Evolutionary conservation across 495 filamentous ascomycete species (phyloP).

Genomic region (Penicillium manginii): DNA sequence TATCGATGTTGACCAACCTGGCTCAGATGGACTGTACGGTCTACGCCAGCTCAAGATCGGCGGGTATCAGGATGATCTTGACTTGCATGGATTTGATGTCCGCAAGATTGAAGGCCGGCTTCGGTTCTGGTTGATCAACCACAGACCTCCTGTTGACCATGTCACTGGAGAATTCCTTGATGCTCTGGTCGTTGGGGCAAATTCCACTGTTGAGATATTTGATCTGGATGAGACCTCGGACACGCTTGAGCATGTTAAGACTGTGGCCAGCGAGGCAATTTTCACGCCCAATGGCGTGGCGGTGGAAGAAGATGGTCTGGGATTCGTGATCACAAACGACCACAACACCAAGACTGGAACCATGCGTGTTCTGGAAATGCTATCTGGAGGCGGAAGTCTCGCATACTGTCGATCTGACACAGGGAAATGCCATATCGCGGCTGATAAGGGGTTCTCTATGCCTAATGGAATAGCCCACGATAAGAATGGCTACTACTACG

Average conservation of each 20-base stretch:
- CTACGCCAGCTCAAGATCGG: constrained; percentile 24
- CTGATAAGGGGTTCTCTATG: constrained; percentile 18
- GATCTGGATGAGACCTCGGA: constrained; percentile 15
- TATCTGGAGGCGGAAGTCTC: constrained; percentile 20
- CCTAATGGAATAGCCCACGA: constrained; percentile 40
- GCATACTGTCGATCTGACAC: constrained; percentile 22
- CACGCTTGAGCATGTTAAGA: constrained; percentile 34
- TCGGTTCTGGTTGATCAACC: constrained; percentile 44
- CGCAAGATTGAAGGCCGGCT: constrained; percentile 17
- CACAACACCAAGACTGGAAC: constrained; percentile 33
- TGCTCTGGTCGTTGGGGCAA: constrained; percentile 31
- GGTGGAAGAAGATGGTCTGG: constrained; percentile 28
- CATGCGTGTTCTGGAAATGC: constrained; percentile 20
- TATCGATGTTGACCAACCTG: constrained; percentile 35
- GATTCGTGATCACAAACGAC: constrained; percentile 40
- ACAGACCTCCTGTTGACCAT: constrained; percentile 40
- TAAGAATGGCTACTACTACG: constrained; percentile 36
- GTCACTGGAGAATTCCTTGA: constrained; percentile 34
- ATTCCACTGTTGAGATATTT: constrained; percentile 44
- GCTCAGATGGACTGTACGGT: constrained; percentile 23
- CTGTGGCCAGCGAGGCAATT: constrained; percentile 31
- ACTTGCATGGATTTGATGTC: constrained; percentile 39
- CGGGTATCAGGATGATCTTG: constrained; percentile 30
- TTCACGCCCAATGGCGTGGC: constrained; percentile 40
- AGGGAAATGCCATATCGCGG: constrained; percentile 33